Evolutionary conservation across 352 stramenopile species (phyloP).

Genomic region (Pythium oligandrum): DNA sequence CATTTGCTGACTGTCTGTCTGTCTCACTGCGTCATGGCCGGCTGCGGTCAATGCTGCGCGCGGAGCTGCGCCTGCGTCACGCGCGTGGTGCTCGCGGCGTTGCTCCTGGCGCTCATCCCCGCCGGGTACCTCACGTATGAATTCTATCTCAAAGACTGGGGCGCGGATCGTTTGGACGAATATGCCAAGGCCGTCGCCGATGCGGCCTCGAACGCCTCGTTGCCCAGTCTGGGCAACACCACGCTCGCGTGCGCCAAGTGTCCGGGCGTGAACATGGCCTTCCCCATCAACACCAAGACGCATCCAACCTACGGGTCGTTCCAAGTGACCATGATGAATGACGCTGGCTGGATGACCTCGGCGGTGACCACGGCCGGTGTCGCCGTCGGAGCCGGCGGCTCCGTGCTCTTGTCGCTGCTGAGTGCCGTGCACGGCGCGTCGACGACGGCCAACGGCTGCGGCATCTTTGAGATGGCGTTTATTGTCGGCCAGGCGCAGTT

Average conservation of each 20-base stretch:
- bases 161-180: conserved; percentile 20
- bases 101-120: conserved; percentile 31
- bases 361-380: conserved; percentile 25
- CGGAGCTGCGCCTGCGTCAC: conserved; percentile 15
- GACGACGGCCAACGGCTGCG: conserved; percentile 13
- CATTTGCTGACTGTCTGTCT: no score
- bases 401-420: conserved; percentile 18
- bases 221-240: conserved; percentile 11
- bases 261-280: conserved; percentile 39
- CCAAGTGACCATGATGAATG: conserved; percentile 37
- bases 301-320: conserved; percentile 29
- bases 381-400: conserved; percentile 21
- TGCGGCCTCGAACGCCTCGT: conserved; percentile 3
- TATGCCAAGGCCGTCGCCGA: conserved; percentile 12
- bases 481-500: conserved; percentile 45
- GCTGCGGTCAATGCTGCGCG: conserved; percentile 12
- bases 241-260: conserved; percentile 33
- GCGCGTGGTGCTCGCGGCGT: conserved; percentile 20
- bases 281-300: conserved; percentile 27
- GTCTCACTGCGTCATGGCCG: conserved; percentile 2
- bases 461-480: conserved; percentile 35
- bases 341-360: conserved; percentile 27
- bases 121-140: conserved; percentile 35
- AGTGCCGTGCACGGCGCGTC: conserved; percentile 11
- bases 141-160: conserved; percentile 44